Conservation (phyloP, 2,329 filamentous ascomycete genomes). For the Colletotrichum aenigma region DNA sequence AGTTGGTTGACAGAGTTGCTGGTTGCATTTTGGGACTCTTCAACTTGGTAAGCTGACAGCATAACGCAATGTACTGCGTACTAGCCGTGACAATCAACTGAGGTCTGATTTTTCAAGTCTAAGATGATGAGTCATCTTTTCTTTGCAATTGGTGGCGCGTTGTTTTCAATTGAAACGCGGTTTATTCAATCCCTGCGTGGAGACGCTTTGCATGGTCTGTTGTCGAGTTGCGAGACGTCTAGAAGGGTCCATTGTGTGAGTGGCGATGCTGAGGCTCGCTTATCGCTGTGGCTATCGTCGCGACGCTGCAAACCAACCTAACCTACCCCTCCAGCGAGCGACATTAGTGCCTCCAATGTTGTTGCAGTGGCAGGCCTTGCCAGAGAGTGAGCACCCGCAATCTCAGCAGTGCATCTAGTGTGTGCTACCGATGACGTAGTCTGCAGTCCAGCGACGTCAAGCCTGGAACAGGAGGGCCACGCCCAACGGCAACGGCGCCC, state of each 20-base stretch:
- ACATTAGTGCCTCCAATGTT: background rate
- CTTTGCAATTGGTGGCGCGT: background rate
- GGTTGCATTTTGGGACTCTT: background rate
- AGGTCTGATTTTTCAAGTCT: background rate
- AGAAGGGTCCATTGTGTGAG: background rate
- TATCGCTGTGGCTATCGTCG: background rate
- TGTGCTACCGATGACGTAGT: constrained; percentile 13
- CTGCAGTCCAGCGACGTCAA: constrained; percentile 3
- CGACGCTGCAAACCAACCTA: background rate
- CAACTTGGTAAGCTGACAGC: background rate
- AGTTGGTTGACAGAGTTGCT: background rate
- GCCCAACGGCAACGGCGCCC: background rate
- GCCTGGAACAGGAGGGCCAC: background rate
- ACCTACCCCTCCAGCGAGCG: background rate
- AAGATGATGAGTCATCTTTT: background rate
- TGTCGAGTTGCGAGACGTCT: background rate
- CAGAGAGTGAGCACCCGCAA: background rate
- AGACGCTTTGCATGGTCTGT: background rate
- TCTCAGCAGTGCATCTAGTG: background rate
- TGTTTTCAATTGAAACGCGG: background rate
- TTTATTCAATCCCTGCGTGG: background rate
- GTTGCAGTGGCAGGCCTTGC: background rate
- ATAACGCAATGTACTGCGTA: background rate
- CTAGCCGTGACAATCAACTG: background rate
- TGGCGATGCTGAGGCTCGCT: background rate